Evolutionary conservation across 495 filamentous ascomycete genomes (phyloP).

Genomic region (Aspergillus baeticus): DNA sequence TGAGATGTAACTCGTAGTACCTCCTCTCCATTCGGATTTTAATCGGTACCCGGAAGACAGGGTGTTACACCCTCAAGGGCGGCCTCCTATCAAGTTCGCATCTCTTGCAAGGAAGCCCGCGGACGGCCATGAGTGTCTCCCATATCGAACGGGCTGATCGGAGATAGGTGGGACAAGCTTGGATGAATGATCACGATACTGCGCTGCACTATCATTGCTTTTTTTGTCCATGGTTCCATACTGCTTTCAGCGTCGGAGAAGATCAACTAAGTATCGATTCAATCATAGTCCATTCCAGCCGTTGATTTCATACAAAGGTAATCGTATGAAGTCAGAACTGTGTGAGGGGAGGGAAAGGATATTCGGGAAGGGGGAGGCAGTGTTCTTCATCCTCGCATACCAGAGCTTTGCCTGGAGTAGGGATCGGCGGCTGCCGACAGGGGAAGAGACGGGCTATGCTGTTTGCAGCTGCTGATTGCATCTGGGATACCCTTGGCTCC

Average conservation of each 20-base stretch:
- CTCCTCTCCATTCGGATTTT: not conserved
- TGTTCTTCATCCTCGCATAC: constrained; percentile 33
- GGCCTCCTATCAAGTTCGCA: constrained; percentile 3
- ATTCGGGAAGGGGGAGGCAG: constrained; percentile 36
- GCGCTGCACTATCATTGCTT: not conserved
- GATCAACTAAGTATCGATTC: constrained; percentile 3
- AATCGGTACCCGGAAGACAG: not conserved
- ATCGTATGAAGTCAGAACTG: constrained; percentile 13
- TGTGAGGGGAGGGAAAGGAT: constrained; percentile 10
- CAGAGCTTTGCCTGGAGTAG: constrained; percentile 22
- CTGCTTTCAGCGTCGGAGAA: not conserved
- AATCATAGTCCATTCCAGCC: constrained; percentile 4
- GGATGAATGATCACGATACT: constrained; percentile 2
- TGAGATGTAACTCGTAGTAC: not conserved
- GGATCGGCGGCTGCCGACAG: constrained; percentile 21
- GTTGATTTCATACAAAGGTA: not conserved
- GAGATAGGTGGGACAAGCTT: constrained; percentile 9
- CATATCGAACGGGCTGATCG: constrained; percentile 1
- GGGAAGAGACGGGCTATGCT: constrained; percentile 13
- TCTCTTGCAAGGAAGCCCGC: constrained; percentile 3
- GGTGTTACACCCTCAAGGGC: not conserved
- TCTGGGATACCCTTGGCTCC: constrained; percentile 9
- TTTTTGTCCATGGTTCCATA: not conserved
- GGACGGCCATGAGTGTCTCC: not conserved
- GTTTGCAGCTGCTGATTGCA: constrained; percentile 28